Base-by-base conservation (phyloP, 176 grass and related monocot species). In the Raddia guianensis region DNA sequence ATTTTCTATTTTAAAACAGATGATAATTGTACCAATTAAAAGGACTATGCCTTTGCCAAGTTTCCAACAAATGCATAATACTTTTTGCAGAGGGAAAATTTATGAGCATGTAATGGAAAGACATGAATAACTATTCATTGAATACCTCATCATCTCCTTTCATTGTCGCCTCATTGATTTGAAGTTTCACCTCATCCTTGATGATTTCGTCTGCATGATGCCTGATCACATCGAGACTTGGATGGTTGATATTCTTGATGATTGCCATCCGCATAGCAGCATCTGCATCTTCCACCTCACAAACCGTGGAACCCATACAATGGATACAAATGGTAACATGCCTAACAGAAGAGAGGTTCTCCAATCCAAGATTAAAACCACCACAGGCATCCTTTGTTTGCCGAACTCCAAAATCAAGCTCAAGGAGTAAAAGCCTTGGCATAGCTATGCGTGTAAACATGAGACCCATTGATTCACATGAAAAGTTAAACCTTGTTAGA, bases 301-400 rank as follows among this genome's bases (percentile, higher is more conserved):
- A 55, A 34, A 55, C 19, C 0, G 12, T 55, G 5, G 80, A 52
- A 54, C 34, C 34, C 16, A 2, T 27, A 32, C 59, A 74, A 1
- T 13, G 2, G 55, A 83, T 74, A 40, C 9, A 64, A 7, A 16
- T 12, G 0, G 49, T 66, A 2, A 55, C 48, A 13, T 55, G 48
- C 47, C 45, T 74, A 20, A 83, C 0, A 15, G 68, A 74, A 32
- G n/a, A n/a, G 35, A 83, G 80, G n/a, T 83, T 51, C 13, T 55
- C 48, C 19, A 83, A 65, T 4, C 80, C 59, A 12, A 83, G 19
- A 56, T 56, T 35, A 47, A 66, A 74, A 66, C 63, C 68, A 63
- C 68, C 32, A 63, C 73, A 73, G 3, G 1, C 16, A 43, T 43
- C 34, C 13, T 74, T 74, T 66, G 47, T 83, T 5, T 45, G 34